Base-by-base conservation (phyloP, 768 basidiomycete genomes). In the Exsudoporus frostii region DNA sequence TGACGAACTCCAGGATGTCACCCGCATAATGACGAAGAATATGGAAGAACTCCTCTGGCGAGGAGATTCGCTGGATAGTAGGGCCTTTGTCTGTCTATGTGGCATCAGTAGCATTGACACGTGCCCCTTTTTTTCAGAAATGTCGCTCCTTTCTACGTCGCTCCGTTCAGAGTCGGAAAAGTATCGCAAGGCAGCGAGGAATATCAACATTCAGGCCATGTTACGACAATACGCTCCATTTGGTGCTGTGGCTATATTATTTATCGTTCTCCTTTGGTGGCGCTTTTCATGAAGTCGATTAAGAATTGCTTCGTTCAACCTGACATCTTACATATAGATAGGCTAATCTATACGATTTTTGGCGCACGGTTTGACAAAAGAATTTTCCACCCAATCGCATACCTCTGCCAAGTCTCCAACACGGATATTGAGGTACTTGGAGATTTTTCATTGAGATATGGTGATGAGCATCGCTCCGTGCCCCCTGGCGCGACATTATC, bases 21-120 rank as follows among this genome's bases (percentile, higher is more conserved):
- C 97, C 45, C 79, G 92, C 59, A 98, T 99, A 72, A 98, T 99
- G 97, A 98, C 97, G 9, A 98, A 99, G 77, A 98, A 99, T 66
- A 99, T 99, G 96, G 97, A 99, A 72, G 97, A 99, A 71, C 75
- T 99, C 47, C 73, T 99, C 45, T 98, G 96, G 97, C 79, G 97
- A 69, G 97, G 97, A 25, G 97, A 99, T 70, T 96, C 92, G 29
- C 79, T 99, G 53, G 97, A 99, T 71, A 80, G 97, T 96, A 65
- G 61, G 90, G 75, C 42, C 37, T 24, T 57, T n/a, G 13, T 15
- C 22, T 44, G 32, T 52, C 30, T 38, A 2, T 27, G 25, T 48
- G 25, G n/a, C 11, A 1, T 29, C 10, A n/a, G 6, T 27, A 22
- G 32, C 17, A 38, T 30, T 62, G 22, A 55, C 55, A 30, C 19